Conservation (phyloP, 2,329 filamentous ascomycete genomes). For the Aspergillus novoparasiticus region DNA sequence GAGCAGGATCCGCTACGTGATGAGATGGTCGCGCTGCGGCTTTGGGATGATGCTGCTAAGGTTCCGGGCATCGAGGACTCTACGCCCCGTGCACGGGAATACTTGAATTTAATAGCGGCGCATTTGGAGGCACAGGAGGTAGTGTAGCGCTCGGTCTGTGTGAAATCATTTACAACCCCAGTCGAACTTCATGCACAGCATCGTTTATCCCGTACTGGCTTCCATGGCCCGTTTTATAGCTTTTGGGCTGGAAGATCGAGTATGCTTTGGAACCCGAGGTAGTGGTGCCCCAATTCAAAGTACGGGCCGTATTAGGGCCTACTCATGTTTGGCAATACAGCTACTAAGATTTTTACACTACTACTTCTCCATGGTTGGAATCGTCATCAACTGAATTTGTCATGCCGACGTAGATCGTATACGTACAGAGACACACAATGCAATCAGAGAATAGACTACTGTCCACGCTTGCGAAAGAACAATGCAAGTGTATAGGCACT, state of each 20-base stretch:
- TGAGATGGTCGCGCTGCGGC: slow-evolving; percentile 39
- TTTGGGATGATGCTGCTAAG: slow-evolving; percentile 44
- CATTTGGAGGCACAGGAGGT: slow-evolving; percentile 24
- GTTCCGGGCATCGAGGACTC: slow-evolving; percentile 27
- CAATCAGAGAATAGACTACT: slow-evolving; percentile 14
- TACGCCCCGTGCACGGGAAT: slow-evolving; percentile 30
- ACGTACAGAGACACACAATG: slow-evolving; percentile 21
- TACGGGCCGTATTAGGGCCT: background rate
- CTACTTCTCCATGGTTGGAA: background rate
- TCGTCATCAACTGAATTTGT: slow-evolving; percentile 23
- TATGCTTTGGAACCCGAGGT: background rate
- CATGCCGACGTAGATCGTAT: slow-evolving; percentile 29
- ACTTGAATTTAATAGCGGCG: slow-evolving; percentile 29
- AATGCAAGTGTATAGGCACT: slow-evolving; percentile 5
- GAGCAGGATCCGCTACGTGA: slow-evolving; percentile 35
- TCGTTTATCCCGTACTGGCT: background rate
- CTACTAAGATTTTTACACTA: background rate
- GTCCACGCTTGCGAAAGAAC: slow-evolving; percentile 1
- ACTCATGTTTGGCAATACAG: background rate
- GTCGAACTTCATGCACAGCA: background rate
- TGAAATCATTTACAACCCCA: background rate
- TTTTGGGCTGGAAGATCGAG: background rate
- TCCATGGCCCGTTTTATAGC: background rate
- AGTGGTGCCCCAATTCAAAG: background rate
- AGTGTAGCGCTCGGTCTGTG: background rate